phyloP scores from a whole-genome alignment of 2,329 filamentous ascomycete species.

The Aspergillus ibericus region DNA sequence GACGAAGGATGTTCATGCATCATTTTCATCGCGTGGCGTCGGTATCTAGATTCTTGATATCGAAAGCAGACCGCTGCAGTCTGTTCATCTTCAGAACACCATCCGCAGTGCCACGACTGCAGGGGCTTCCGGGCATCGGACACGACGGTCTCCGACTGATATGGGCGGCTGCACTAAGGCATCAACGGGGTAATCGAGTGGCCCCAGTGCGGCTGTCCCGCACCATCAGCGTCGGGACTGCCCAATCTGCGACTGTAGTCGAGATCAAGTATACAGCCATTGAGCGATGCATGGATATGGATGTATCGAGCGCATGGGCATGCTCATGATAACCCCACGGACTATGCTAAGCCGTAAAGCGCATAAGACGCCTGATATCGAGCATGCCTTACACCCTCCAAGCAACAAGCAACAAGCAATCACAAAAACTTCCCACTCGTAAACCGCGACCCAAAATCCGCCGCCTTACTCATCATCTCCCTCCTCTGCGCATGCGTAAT shows the following conservation, averaged over 20 bases:
- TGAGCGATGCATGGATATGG: slow-evolving; percentile 60
- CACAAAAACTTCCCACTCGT: slow-evolving; percentile 65
- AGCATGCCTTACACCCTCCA: background rate
- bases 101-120: slow-evolving; percentile 41
- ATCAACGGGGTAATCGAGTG: slow-evolving; percentile 51
- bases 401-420: too few species aligned
- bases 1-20: too few species aligned
- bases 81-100: slow-evolving; percentile 41
- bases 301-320: background rate
- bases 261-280: slow-evolving; percentile 25
- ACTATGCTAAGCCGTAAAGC: background rate
- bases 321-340: background rate
- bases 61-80: slow-evolving; percentile 42
- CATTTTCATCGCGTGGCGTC: too few species aligned
- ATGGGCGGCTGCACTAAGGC: slow-evolving; percentile 41
- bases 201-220: slow-evolving; percentile 36
- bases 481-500: slow-evolving; percentile 72
- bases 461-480: slow-evolving; percentile 76
- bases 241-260: slow-evolving; percentile 22
- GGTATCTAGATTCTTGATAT: too few species aligned
- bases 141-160: slow-evolving; percentile 43
- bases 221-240: slow-evolving; percentile 28
- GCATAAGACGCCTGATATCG: too few species aligned
- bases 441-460: slow-evolving; percentile 80
- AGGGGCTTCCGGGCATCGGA: too few species aligned